Evolutionary conservation across 176 grass and related monocot genomes (phyloP).

Genomic region (Stipa capillata): DNA sequence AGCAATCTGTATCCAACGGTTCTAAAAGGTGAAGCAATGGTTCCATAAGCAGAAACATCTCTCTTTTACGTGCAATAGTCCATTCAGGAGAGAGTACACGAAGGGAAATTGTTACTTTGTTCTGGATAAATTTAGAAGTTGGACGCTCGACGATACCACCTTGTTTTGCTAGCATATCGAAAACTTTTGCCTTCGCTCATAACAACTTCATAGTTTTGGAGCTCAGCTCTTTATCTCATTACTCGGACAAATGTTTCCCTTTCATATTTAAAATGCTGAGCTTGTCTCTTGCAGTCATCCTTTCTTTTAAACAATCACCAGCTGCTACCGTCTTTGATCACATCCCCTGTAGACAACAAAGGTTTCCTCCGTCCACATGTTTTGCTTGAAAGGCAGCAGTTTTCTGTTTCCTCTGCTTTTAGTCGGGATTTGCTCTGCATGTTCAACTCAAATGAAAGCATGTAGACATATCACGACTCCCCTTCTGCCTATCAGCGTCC

Average conservation of each 20-base stretch:
- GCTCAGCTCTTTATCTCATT: not conserved
- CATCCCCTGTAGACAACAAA: not conserved
- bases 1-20: too few species aligned
- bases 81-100: not conserved
- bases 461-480: not conserved
- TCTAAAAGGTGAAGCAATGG: too few species aligned
- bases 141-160: not conserved
- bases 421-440: not conserved
- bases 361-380: not conserved
- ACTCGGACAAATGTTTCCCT: not conserved
- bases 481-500: not conserved
- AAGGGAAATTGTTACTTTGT: not conserved
- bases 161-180: not conserved
- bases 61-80: conserved; percentile 29
- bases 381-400: not conserved
- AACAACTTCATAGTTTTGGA: not conserved
- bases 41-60: too few species aligned
- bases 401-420: not conserved
- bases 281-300: not conserved
- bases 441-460: not conserved
- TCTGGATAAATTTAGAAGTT: not conserved
- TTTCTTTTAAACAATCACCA: not conserved
- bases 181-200: not conserved
- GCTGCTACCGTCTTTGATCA: not conserved
- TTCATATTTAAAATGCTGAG: not conserved